These are phyloP conservation scores for Musa troglodytarum DNA, from an alignment of 176 grass and related monocot genomes.

Conservation along the genomic window DNA sequence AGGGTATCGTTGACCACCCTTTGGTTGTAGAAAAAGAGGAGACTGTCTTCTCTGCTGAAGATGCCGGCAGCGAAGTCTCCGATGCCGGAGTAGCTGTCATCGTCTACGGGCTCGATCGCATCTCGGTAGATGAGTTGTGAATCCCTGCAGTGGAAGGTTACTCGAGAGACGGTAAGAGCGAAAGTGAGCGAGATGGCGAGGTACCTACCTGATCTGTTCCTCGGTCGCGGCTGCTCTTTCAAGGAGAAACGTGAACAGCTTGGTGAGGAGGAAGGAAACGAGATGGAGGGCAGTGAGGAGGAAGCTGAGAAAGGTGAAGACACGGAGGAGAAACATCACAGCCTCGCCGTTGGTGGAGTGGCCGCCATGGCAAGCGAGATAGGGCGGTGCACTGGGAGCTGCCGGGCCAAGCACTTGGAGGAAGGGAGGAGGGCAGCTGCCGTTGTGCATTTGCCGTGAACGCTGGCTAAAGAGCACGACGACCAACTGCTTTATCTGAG, in stretches of 20 bases:
- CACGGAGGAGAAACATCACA: conserved; percentile 35
- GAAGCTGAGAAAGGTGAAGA: conserved; percentile 28
- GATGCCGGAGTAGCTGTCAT: not conserved
- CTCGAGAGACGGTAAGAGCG: not conserved
- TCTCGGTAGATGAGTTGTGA: not conserved
- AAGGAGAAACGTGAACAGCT: conserved; percentile 40
- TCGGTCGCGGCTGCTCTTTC: conserved; percentile 12
- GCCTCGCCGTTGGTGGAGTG: not conserved
- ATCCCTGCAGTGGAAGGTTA: conserved; percentile 12
- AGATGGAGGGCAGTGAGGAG: conserved; percentile 52
- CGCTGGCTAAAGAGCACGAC: not conserved
- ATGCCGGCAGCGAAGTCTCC: not conserved
- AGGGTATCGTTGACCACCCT: conserved; percentile 45
- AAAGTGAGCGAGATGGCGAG: not conserved
- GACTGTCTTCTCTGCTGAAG: conserved; percentile 11
- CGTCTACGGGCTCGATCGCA: not conserved
- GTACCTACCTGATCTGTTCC: conserved; percentile 20
- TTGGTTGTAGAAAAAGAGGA: conserved; percentile 63
- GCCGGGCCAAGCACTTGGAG: not conserved
- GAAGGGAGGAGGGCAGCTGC: not conserved
- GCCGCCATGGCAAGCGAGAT: not conserved
- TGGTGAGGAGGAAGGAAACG: conserved; percentile 56
- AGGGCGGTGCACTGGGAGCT: not conserved
- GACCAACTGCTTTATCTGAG: not conserved
- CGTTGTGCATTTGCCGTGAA: not conserved